Conservation (phyloP, 148 eudicot species). For the Mesembryanthemum crystallinum region DNA sequence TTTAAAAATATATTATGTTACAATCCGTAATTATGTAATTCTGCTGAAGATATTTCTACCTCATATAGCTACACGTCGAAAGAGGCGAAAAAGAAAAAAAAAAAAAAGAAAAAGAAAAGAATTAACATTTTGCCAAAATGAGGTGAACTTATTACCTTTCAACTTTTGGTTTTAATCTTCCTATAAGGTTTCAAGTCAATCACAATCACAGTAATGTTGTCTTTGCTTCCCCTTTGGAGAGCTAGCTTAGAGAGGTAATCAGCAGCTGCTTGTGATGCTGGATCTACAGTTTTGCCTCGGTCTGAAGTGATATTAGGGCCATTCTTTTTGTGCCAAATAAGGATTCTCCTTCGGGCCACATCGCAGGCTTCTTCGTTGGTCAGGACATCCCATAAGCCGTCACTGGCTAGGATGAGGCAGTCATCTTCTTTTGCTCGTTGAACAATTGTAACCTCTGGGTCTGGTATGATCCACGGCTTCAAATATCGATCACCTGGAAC, state of each 20-base stretch:
- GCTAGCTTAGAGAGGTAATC: constrained; percentile 51
- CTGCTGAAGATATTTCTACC: constrained; percentile 26
- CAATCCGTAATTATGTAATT: constrained; percentile 32
- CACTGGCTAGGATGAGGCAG: constrained; percentile 54
- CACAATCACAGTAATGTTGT: constrained; percentile 56
- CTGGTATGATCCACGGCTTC: constrained; percentile 58
- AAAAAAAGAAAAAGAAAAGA: constrained; percentile 21
- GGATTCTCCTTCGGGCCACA: constrained; percentile 50
- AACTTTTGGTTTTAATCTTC: constrained; percentile 40
- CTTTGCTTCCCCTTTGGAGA: constrained; percentile 54
- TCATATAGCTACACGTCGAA: constrained; percentile 24
- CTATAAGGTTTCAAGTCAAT: constrained; percentile 56
- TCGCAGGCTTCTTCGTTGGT: constrained; percentile 54
- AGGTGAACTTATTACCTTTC: constrained; percentile 25
- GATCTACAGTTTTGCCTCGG: constrained; percentile 40
- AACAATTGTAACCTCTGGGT: constrained; percentile 48
- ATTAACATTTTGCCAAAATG: constrained; percentile 32
- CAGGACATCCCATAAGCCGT: constrained; percentile 67
- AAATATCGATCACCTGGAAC: constrained; percentile 51
- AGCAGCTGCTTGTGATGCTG: constrained; percentile 55
- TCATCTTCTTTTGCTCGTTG: constrained; percentile 49
- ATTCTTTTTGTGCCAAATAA: constrained; percentile 54
- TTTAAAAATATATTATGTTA: constrained; percentile 28
- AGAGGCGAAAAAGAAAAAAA: constrained; percentile 9
- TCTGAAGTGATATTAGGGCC: constrained; percentile 20